Evolutionary conservation across 805 yeast genomes (phyloP), one percentile per base, ranked within the genome.

Genomic region (Nakazawaea ishiwadae): DNA sequence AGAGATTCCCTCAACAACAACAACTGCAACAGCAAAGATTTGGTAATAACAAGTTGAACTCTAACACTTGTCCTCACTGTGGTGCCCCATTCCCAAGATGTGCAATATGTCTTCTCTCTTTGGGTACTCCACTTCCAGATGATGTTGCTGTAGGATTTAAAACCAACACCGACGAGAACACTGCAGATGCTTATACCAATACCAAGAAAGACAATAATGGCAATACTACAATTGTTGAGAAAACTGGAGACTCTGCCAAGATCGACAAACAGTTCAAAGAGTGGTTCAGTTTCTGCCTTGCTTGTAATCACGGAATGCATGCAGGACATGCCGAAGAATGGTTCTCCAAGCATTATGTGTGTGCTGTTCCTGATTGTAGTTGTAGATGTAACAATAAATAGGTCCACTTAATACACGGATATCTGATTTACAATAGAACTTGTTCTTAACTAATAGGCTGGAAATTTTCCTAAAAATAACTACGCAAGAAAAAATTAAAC

Each of bases 271-370:
- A 65, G 45, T 77, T 84, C 56, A 74, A 79, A 45, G 83, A 84
- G 48, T 88, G 96, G 96, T 89, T 91, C 50, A 86, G 93, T 50
- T 88, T 88, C 62, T 91, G 99, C 54, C 63, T 91, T 48, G 77
- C 81, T 26, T 91, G 99, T 57, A 87, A 84, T 55, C 99, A 91
- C 53, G 96, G 96, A 1, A 81, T 81, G 77, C 99, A 91, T 63
- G 89, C 96, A 0, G 89, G 84, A 4, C 99, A 91, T 58, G 97
- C 97, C 0, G 89, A 86, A 48, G 95, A 90, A 53, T 91, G 99
- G 99, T 91, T 91, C 58, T 74, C 82, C 19, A 82, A 81, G 57
- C 96, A 90, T 53, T 77, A 75, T 42, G 77, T 85, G 1, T 91
- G 99, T 54, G 97, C 99, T 0, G 96, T 91, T 3, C 96, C 97